These are phyloP conservation scores for Truncatella angustata DNA, from an alignment of 2,329 filamentous ascomycete species.

Conservation along the genomic window DNA sequence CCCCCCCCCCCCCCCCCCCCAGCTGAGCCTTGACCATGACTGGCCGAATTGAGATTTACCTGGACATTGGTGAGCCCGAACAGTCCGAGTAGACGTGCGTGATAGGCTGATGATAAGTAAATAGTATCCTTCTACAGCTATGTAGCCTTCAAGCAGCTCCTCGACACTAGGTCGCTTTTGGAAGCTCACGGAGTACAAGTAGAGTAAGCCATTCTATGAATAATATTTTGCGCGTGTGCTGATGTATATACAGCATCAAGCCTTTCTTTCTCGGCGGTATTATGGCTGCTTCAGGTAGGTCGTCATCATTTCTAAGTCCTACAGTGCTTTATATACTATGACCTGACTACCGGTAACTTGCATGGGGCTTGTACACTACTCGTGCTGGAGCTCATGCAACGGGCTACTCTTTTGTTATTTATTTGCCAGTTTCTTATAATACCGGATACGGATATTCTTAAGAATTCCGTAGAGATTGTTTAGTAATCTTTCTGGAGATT, in stretches of 20 bases:
- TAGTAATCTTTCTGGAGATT: no score
- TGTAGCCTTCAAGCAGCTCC: conserved; percentile 55
- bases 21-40: conserved; percentile 44
- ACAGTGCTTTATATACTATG: no score
- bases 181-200: conserved; percentile 59
- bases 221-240: neutral
- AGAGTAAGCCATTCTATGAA: conserved; percentile 49
- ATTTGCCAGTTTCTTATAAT: no score
- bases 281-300: conserved; percentile 55
- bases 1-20: no score
- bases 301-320: neutral
- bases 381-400: no score
- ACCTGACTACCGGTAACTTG: no score
- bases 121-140: conserved; percentile 67
- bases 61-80: conserved; percentile 63
- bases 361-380: no score
- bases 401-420: no score
- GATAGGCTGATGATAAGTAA: no score
- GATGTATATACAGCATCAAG: conserved; percentile 50
- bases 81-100: no score
- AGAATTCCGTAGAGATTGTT: no score
- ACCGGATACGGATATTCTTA: no score
- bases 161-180: conserved; percentile 53
- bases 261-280: conserved; percentile 72
- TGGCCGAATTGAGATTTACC: conserved; percentile 62